A percentile compares a stretch with the other conserved stretches of the same genome.
Evolutionary conservation across 2,329 filamentous ascomycete species (phyloP).

Genomic region (Cephalotrichum gorgonifer): DNA sequence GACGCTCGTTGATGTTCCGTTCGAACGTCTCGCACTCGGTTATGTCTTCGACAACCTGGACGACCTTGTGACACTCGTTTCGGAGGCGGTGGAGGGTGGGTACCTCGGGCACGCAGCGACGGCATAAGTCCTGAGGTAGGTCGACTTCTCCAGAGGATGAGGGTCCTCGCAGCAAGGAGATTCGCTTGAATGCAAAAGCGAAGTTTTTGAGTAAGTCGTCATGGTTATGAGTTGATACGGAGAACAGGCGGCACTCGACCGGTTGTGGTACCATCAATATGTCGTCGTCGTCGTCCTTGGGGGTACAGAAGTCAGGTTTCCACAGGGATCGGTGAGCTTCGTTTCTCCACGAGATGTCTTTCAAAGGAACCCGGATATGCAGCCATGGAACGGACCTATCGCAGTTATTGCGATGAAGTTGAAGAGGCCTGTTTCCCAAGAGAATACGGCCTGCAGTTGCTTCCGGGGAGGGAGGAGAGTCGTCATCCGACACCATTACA

Average conservation of each 20-base stretch:
- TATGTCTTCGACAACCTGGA: constrained; percentile 3
- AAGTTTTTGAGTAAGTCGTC: background rate
- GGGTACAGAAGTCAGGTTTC: background rate
- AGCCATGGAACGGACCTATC: background rate
- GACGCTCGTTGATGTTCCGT: constrained; percentile 3
- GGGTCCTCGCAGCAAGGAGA: background rate
- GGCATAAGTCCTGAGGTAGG: background rate
- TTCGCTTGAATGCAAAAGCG: background rate
- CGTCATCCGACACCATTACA: background rate
- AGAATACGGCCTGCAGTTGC: background rate
- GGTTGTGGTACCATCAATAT: background rate
- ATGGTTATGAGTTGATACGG: background rate
- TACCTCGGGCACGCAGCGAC: background rate
- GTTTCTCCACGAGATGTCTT: background rate
- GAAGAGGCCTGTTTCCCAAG: background rate
- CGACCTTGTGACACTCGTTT: background rate
- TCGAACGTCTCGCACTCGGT: constrained; percentile 7
- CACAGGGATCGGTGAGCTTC: background rate
- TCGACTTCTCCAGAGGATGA: background rate
- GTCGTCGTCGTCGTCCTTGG: background rate
- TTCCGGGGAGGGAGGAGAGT: background rate
- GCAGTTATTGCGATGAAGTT: background rate
- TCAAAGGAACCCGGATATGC: background rate
- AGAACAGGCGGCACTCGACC: background rate
- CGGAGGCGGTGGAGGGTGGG: constrained; percentile 1